Evolutionary conservation across 768 basidiomycete genomes (phyloP), one percentile per base, ranked within the genome.

Genomic region (Trametes maxima): DNA sequence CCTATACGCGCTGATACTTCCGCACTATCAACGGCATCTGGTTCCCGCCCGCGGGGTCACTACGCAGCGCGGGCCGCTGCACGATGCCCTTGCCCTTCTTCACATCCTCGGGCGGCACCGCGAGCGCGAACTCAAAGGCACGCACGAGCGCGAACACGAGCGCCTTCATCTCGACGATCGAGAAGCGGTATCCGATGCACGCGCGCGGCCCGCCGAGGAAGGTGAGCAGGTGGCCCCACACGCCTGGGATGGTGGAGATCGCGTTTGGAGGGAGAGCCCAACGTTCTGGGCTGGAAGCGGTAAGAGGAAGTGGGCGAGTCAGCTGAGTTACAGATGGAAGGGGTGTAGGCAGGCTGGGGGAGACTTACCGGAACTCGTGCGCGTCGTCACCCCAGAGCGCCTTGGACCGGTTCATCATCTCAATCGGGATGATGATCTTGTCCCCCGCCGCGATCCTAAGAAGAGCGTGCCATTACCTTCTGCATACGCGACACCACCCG

Each of bases 161-260:
- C 17, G 72, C 73, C 56, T 76, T 76, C 68, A 73, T 73, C 63
- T 86, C 86, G 14, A 82, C 75, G 19, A 88, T 68, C 11, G 87
- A 79, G 69, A 89, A 89, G 5, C 83, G 80, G 68, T 83, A 88
- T 0, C 87, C 86, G 35, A 89, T 88, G 59, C 88, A 90, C 0
- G 85, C 79, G 21, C 80, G 78, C 13, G 85, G 83, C 2, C 88
- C 88, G 24, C 85, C 85, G 3, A 86, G 64, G 78, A 90, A 90
- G 0, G 84, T 80, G 40, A 88, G 67, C 63, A 84, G 64, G 63
- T 87, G 80, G 14, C 81, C 78, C 81, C 82, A 87, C 0, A 88
- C 78, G 5, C 86, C 85, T 3, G 88, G 88, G 37, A 89, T 75
- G 1, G 68, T 58, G 4, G 68, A 69, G 0, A 76, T 79, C 1